A percentile compares a stretch with the other conserved stretches of the same genome.
phyloP scores from a whole-genome alignment of 2,329 filamentous ascomycete species.

The Pleoardoris graminearum region DNA sequence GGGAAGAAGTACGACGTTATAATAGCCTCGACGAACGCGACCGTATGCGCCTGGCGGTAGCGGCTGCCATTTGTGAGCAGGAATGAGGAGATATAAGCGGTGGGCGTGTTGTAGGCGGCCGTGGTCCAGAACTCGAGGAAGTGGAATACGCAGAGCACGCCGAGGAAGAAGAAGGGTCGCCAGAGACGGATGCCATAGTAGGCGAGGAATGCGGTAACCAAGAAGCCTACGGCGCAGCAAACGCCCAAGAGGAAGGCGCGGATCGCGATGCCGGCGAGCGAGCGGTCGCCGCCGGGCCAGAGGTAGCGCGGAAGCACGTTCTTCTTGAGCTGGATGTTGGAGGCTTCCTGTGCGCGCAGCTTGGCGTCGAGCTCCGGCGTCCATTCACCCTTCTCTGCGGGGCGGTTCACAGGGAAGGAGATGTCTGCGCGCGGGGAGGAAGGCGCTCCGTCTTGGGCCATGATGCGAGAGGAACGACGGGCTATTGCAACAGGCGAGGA shows the following conservation, averaged over 20 bases:
- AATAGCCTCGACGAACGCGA: constrained; percentile 74
- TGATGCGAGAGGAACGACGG: neutral
- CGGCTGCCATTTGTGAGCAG: constrained; percentile 82
- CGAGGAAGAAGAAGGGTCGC: constrained; percentile 66
- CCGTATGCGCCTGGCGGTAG: constrained; percentile 80
- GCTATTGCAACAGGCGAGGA: constrained; percentile 1
- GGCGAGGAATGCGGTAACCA: constrained; percentile 33
- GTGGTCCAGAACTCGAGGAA: constrained; percentile 96
- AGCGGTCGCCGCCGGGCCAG: constrained; percentile 49
- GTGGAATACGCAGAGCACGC: constrained; percentile 78
- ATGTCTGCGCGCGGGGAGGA: constrained; percentile 32
- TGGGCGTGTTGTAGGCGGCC: constrained; percentile 76
- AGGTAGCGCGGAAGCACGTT: constrained; percentile 38
- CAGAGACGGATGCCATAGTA: constrained; percentile 53
- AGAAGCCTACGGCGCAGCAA: constrained; percentile 39
- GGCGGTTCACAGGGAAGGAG: constrained; percentile 35
- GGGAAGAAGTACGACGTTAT: constrained; percentile 63
- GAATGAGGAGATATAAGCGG: constrained; percentile 74
- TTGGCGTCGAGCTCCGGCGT: constrained; percentile 32
- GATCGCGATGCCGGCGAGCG: constrained; percentile 52
- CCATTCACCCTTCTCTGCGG: constrained; percentile 26
- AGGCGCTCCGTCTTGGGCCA: constrained; percentile 20
- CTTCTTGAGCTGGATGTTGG: constrained; percentile 20
- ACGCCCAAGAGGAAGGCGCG: constrained; percentile 52
- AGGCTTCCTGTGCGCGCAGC: constrained; percentile 29